Evolutionary conservation across 2,329 filamentous ascomycete genomes (phyloP).

Genomic region (Chalaropsis thielavioides): DNA sequence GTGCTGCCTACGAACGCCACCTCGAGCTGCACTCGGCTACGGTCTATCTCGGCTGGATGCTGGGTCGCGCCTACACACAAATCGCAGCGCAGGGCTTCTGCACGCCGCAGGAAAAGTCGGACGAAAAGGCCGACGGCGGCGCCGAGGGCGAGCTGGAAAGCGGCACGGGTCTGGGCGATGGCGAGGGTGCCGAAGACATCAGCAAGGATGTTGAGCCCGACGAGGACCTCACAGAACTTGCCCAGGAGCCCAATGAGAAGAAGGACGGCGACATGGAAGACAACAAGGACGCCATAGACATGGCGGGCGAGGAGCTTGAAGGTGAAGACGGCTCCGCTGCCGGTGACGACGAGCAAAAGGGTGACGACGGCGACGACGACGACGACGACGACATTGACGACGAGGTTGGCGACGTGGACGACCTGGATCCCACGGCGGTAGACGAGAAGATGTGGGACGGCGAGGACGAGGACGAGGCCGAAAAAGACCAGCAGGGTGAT

Average conservation of each 20-base stretch:
- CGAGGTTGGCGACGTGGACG: constrained; percentile 79
- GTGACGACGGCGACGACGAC: constrained; percentile 50
- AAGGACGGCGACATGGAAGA: constrained; percentile 55
- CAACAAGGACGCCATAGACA: constrained; percentile 75
- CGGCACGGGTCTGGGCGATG: constrained; percentile 87
- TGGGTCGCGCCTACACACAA: constrained; percentile 64
- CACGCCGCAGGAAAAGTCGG: constrained; percentile 66
- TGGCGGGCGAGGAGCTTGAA: constrained; percentile 83
- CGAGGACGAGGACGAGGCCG: constrained; percentile 59
- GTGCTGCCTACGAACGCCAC: constrained; percentile 43
- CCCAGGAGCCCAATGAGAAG: constrained; percentile 64
- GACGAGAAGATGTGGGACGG: constrained; percentile 99
- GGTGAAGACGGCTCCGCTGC: constrained; percentile 60
- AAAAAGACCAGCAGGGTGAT: constrained; percentile 68
- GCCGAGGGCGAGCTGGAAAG: constrained; percentile 73
- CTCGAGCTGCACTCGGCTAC: constrained; percentile 53
- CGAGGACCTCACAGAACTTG: constrained; percentile 82
- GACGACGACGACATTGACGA: constrained; percentile 70
- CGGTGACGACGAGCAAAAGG: constrained; percentile 44
- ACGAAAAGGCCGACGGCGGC: constrained; percentile 55
- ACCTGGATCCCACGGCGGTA: constrained; percentile 74
- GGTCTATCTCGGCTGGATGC: constrained; percentile 58
- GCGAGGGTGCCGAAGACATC: constrained; percentile 88
- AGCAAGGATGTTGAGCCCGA: constrained; percentile 93
- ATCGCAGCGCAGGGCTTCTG: constrained; percentile 82